phyloP scores from a whole-genome alignment of 2,329 filamentous ascomycete species.

The Allantophomopsis lycopodina region DNA sequence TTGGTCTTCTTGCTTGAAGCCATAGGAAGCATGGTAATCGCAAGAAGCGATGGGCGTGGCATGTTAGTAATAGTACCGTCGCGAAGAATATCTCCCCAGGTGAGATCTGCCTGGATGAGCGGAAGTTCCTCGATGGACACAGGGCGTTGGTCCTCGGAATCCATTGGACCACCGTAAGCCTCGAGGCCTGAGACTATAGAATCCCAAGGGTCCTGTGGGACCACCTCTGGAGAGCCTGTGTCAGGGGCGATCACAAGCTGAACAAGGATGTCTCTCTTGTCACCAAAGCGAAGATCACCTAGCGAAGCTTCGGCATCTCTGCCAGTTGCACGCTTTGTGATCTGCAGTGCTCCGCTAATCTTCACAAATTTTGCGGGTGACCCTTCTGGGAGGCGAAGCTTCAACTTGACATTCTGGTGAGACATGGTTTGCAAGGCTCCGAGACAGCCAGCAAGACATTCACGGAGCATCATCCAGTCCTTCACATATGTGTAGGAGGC shows the following conservation, averaged over 20 bases:
- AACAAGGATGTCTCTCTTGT: slow-evolving; percentile 87
- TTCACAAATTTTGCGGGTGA: slow-evolving; percentile 98
- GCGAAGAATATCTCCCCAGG: slow-evolving; percentile 83
- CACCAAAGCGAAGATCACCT: slow-evolving; percentile 86
- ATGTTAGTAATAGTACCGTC: slow-evolving; percentile 79
- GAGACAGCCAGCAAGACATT: slow-evolving; percentile 87
- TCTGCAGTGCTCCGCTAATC: slow-evolving; percentile 90
- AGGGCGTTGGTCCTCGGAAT: slow-evolving; percentile 72
- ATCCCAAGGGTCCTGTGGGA: slow-evolving; percentile 93
- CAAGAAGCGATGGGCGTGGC: slow-evolving; percentile 77
- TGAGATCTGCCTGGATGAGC: slow-evolving; percentile 85
- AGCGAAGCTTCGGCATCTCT: slow-evolving; percentile 86
- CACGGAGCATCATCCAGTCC: slow-evolving; percentile 99
- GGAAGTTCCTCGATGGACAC: slow-evolving; percentile 89
- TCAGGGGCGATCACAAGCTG: slow-evolving; percentile 89
- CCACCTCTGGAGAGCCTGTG: slow-evolving; percentile 60
- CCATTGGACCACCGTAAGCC: slow-evolving; percentile 75
- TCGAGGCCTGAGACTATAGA: slow-evolving; percentile 92
- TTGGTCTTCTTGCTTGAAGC: slow-evolving; percentile 42
- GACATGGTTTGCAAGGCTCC: slow-evolving; percentile 86
- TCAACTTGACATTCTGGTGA: slow-evolving; percentile 97
- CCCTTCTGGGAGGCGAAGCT: slow-evolving; percentile 84
- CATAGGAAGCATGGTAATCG: slow-evolving; percentile 87
- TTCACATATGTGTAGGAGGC: slow-evolving; percentile 97
- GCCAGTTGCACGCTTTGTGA: slow-evolving; percentile 89